These are phyloP conservation scores for Acer yangbiense DNA, from an alignment of 345 rosid species.

Conservation along the genomic window DNA sequence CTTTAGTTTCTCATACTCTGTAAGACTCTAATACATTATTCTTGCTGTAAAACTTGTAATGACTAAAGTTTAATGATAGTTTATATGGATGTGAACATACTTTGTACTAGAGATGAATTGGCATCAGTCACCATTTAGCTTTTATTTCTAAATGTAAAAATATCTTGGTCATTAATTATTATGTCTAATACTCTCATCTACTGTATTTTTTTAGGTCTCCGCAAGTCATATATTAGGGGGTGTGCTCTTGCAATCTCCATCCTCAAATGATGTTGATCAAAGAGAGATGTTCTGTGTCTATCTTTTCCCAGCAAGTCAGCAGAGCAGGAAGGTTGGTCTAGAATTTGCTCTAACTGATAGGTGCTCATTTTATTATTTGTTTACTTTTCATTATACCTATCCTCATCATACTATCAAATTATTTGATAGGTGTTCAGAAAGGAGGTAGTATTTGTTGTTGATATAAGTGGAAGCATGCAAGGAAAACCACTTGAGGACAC, in stretches of 20 bases:
- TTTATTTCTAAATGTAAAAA: not conserved
- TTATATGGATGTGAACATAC: not conserved
- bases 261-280: constrained; percentile 71
- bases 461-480: constrained; percentile 87
- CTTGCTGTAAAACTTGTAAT: not conserved
- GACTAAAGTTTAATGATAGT: not conserved
- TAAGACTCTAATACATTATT: constrained; percentile 35
- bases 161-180: not conserved
- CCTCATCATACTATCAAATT: constrained; percentile 22
- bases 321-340: constrained; percentile 53
- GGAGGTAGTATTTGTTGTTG: constrained; percentile 81
- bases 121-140: no score
- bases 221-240: constrained; percentile 64
- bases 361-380: constrained; percentile 1
- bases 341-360: constrained; percentile 6
- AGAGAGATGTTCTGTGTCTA: constrained; percentile 75
- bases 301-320: constrained; percentile 73
- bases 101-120: no score
- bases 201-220: constrained; percentile 48
- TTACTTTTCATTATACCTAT: constrained; percentile 16
- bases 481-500: constrained; percentile 74
- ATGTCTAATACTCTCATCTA: not conserved
- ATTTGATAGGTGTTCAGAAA: constrained; percentile 67
- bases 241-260: constrained; percentile 78
- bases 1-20: constrained; percentile 69